Evolutionary conservation across 805 yeast species (phyloP), one percentile per base, ranked within the genome.

Genomic region (Cyberlindnera japonica): DNA sequence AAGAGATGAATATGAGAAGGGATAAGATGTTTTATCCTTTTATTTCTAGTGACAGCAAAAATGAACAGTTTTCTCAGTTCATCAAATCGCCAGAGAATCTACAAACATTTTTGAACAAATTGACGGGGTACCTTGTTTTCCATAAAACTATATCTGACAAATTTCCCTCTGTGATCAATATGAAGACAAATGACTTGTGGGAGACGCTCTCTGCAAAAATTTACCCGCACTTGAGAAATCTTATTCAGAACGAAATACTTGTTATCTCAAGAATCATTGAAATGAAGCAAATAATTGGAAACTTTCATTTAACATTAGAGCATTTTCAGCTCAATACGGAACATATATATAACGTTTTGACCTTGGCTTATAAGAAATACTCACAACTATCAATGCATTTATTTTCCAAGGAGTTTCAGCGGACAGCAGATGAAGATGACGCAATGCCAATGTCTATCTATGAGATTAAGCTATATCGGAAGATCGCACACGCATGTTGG

Each of bases 381-480:
- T 77, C 86, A n/a, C 70, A 71, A 3, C 65, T 73, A 10, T 63
- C 79, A 18, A 71, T 77, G 12, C 65, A 64, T 43, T 71, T 72
- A 13, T 87, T 88, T 59, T 68, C 74, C 18, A 59, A 58, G 11
- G 82, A 81, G 35, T 91, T 89, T 63, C 63, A 69, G 23, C 70
- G 71, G 9, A 65, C 82, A 6, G 75, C 89, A 26, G 74, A 77
- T 45, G 81, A 82, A 18, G 97, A 91, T 57, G 93, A 87, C 58
- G 86, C 87, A 49, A 87, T 86, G 88, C 95, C 96, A 11, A 74
- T 89, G 67, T 75, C 75, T 0, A 78, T 89, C 23, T 74, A 80
- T 45, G 78, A 78, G 37, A 59, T 64, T 29, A 65, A 68, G 11
- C 73, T 83, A 36, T 86, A 79, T 58, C 80, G 77, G 16, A 76